Conservation (phyloP, 2,329 filamentous ascomycete species). For the Zymoseptoria pseudotritici region DNA sequence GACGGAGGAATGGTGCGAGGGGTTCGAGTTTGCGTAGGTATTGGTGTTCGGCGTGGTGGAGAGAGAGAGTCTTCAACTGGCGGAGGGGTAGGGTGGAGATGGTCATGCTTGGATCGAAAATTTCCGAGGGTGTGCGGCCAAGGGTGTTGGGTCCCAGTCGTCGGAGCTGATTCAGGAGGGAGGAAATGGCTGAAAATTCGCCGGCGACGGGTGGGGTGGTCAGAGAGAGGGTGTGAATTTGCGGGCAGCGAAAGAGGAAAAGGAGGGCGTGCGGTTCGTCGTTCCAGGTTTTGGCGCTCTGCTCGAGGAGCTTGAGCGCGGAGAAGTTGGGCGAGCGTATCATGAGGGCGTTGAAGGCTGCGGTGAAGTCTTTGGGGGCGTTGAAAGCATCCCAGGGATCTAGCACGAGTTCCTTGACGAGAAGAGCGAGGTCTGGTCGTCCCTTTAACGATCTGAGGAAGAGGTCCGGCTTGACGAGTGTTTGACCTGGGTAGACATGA, state of each 20-base stretch:
- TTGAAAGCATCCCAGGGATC: slow-evolving; percentile 5
- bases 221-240: background rate
- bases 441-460: slow-evolving; percentile 3
- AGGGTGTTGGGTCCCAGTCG: slow-evolving; percentile 1
- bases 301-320: background rate
- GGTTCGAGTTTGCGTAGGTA: slow-evolving; percentile 1
- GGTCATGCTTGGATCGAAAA: background rate
- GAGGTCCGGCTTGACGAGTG: slow-evolving; percentile 1
- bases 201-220: background rate
- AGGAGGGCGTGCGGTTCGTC: background rate
- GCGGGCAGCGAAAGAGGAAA: slow-evolving; percentile 1
- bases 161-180: background rate
- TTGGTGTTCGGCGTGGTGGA: slow-evolving; percentile 5
- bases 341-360: background rate
- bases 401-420: slow-evolving; percentile 3
- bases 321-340: background rate
- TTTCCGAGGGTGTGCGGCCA: background rate
- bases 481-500: slow-evolving; percentile 4
- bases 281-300: slow-evolving; percentile 1
- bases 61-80: slow-evolving; percentile 1
- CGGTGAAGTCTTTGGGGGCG: background rate
- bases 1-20: background rate
- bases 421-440: background rate
- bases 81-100: background rate
- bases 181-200: background rate